Evolutionary conservation across 23 red algal genomes (phyloP), one percentile per base, ranked within the genome.

Genomic region (Agarophyton chilense): DNA sequence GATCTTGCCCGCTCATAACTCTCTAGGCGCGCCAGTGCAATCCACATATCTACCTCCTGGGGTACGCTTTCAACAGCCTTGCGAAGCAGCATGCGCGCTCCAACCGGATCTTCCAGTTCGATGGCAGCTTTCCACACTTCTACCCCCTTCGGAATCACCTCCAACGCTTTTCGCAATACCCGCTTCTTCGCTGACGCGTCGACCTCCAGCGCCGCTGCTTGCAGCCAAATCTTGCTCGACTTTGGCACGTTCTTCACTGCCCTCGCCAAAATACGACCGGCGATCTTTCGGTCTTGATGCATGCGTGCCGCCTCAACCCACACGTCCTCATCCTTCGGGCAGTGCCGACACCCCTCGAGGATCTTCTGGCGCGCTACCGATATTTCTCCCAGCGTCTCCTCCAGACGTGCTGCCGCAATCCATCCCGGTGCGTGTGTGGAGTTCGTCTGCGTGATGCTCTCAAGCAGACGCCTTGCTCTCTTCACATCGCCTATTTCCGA

Each of bases 381-480:
- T 1, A 89, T 53, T 43, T 78, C 70, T 17, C 95, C 95, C 11
- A 82, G 83, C 43, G 47, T 73, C 63, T 97, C 95, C 52, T 97
- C 95, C 2, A 97, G 77, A 44, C 95, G 84, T 4, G 95, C 95
- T 10, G 95, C 90, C 2, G 95, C 95, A 81, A 97, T 97, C 95
- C 95, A 97, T 33, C 95, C 95, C 49, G 95, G 88, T 16, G 90
- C 95, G 41, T 97, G 88, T 8, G 31, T 71, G 1, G 83, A 73
- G 49, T 97, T 97, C 12, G 95, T 89, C 19, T 52, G 46, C 10
- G 82, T 97, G 26, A 97, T 89, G 25, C 82, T 77, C 33, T 88
- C 71, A 13, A 97, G 72, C 19, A 97, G 84, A 34, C 66, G 65
- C 33, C 95, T 60, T 34, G 91, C 90, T 49, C 90, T 89, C n/a